Percentiles rank a stretch among this genome's conserved stretches.
phyloP scores from a whole-genome alignment of 331 rosid genomes.

The Spiraea crenata region DNA sequence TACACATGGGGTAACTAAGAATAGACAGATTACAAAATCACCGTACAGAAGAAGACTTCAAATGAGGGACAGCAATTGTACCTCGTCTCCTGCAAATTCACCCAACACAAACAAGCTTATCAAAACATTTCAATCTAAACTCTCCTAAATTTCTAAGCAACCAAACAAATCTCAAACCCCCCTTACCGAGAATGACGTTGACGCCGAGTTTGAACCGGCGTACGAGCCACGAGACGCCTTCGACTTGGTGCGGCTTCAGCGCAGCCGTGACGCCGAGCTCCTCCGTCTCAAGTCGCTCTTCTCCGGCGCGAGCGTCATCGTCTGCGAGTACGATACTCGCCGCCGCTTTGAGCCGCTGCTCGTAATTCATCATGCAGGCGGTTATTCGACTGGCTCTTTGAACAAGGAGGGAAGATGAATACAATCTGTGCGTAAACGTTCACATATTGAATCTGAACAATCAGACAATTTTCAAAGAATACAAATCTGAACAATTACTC shows the following conservation, averaged over 20 bases:
- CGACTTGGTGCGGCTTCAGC: constrained; percentile 79
- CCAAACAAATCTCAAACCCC: constrained; percentile 14
- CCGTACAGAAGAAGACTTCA: constrained; percentile 8
- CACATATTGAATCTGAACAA: too few relatives aligned
- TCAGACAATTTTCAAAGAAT: too few relatives aligned
- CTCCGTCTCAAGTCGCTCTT: constrained; percentile 26
- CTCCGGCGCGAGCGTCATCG: constrained; percentile 33
- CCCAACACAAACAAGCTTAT: neutral
- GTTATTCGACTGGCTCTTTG: neutral
- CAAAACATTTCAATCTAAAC: neutral
- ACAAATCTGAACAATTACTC: too few relatives aligned
- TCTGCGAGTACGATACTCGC: constrained; percentile 42
- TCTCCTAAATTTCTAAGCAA: constrained; percentile 9
- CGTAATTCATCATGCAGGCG: constrained; percentile 40
- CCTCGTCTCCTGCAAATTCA: constrained; percentile 95
- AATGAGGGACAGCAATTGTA: constrained; percentile 28
- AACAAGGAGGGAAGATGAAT: neutral
- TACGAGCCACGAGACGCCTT: constrained; percentile 86
- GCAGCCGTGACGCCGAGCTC: constrained; percentile 69
- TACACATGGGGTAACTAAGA: too few relatives aligned
- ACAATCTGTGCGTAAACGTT: too few relatives aligned
- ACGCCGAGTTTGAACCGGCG: constrained; percentile 79
- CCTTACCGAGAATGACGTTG: constrained; percentile 79
- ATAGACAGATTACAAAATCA: neutral
- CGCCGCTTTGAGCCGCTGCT: constrained; percentile 56